Conservation (phyloP, 192 early-diverging fungal species). For the Nowakowskiella sp. region DNA sequence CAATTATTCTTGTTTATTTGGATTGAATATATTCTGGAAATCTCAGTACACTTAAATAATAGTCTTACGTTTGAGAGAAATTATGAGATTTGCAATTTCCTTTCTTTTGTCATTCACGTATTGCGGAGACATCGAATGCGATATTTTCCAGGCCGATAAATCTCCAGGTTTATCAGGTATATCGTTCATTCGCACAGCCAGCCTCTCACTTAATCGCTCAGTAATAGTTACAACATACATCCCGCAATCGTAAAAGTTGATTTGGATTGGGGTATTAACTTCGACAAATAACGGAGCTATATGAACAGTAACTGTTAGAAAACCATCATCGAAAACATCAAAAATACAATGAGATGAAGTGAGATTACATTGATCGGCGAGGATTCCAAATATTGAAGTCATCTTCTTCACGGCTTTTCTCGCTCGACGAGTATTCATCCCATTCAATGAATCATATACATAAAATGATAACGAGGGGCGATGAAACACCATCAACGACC, state of each 20-base stretch:
- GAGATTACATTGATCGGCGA: too few species aligned
- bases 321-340: too few species aligned
- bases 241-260: constrained; percentile 23
- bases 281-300: constrained; percentile 2
- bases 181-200: not conserved
- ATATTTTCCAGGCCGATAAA: not conserved
- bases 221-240: constrained; percentile 17
- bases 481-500: constrained; percentile 18
- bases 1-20: too few species aligned
- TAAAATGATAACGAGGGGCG: constrained; percentile 4
- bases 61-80: too few species aligned
- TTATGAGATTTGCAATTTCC: too few species aligned
- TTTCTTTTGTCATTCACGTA: too few species aligned
- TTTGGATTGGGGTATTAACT: constrained; percentile 13
- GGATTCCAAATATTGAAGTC: not conserved
- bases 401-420: not conserved
- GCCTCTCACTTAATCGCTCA: constrained; percentile 4
- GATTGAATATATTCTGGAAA: too few species aligned
- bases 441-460: constrained; percentile 8
- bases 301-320: too few species aligned
- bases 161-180: constrained; percentile 12
- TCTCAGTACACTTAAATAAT: too few species aligned
- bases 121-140: too few species aligned
- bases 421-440: not conserved
- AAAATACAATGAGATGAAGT: too few species aligned